These are phyloP conservation scores for Fraxinus latifolia DNA, from an alignment of 305 asterid genomes.

Conservation along the genomic window DNA sequence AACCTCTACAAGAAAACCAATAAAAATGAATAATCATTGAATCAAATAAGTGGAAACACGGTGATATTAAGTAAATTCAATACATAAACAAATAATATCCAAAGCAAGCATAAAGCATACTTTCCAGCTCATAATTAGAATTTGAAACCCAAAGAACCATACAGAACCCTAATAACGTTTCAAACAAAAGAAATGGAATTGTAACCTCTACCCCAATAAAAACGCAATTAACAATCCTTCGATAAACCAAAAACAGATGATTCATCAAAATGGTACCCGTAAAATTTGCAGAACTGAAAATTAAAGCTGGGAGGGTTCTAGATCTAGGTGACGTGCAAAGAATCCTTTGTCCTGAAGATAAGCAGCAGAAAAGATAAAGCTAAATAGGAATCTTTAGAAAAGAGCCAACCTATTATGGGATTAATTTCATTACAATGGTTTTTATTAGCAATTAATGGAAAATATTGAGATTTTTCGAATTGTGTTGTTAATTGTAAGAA, in stretches of 20 bases:
- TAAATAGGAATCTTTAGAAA: slow-evolving; percentile 19
- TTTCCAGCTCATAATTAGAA: neutral
- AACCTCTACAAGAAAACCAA: neutral
- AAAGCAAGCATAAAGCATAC: neutral
- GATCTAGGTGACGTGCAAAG: slow-evolving; percentile 26
- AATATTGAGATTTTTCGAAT: neutral
- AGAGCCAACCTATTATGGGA: slow-evolving; percentile 21
- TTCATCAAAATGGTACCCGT: slow-evolving; percentile 17
- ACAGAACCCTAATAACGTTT: neutral
- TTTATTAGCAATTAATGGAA: slow-evolving; percentile 15
- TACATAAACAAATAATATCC: neutral
- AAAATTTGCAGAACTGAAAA: slow-evolving; percentile 7
- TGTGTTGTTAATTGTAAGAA: neutral
- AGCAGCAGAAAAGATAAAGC: slow-evolving; percentile 24
- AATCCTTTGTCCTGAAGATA: slow-evolving; percentile 31
- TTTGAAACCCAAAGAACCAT: slow-evolving; percentile 14
- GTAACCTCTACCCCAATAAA: neutral
- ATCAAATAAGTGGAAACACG: neutral
- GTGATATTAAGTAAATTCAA: neutral
- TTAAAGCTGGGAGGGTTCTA: slow-evolving; percentile 8
- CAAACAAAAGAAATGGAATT: neutral
- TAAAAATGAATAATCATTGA: neutral
- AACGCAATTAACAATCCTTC: neutral
- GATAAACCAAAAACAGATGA: neutral
- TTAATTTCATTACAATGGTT: neutral